Percentiles rank a stretch among this genome's conserved stretches.
phyloP scores from a whole-genome alignment of 2,329 filamentous ascomycete genomes.

The Fusarium decemcellulare region DNA sequence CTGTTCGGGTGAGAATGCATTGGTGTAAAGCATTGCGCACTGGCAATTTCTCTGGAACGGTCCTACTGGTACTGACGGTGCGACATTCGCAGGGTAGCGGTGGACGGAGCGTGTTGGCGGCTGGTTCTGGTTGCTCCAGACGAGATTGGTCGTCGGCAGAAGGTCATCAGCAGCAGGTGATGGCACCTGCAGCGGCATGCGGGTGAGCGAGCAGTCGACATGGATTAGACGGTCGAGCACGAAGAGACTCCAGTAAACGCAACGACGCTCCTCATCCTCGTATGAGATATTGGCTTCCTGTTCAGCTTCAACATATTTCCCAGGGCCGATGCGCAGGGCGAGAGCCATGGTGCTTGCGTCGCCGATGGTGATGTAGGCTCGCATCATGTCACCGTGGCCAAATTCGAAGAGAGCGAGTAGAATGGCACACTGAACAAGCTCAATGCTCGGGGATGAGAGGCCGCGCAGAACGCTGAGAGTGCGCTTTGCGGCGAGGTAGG shows the following conservation, averaged over 20 bases:
- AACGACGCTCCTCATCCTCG: constrained; percentile 57
- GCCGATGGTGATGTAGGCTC: constrained; percentile 60
- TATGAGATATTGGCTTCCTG: constrained; percentile 46
- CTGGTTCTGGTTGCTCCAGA: constrained; percentile 49
- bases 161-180: constrained; percentile 54
- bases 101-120: constrained; percentile 40
- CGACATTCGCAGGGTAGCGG: constrained; percentile 47
- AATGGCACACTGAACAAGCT: constrained; percentile 58
- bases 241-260: constrained; percentile 61
- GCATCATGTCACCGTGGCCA: constrained; percentile 57
- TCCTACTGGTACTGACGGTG: constrained; percentile 50
- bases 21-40: constrained; percentile 53
- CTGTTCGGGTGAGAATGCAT: constrained; percentile 45
- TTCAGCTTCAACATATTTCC: constrained; percentile 52
- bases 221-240: constrained; percentile 58
- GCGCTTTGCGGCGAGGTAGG: constrained; percentile 57
- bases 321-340: constrained; percentile 54
- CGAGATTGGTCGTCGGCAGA: constrained; percentile 52
- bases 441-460: constrained; percentile 53
- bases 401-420: constrained; percentile 61
- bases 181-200: constrained; percentile 53
- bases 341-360: constrained; percentile 56
- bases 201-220: constrained; percentile 49
- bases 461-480: constrained; percentile 54
- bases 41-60: constrained; percentile 54